Conservation (phyloP, 768 basidiomycete species). For the Tylopilus intermedius region DNA sequence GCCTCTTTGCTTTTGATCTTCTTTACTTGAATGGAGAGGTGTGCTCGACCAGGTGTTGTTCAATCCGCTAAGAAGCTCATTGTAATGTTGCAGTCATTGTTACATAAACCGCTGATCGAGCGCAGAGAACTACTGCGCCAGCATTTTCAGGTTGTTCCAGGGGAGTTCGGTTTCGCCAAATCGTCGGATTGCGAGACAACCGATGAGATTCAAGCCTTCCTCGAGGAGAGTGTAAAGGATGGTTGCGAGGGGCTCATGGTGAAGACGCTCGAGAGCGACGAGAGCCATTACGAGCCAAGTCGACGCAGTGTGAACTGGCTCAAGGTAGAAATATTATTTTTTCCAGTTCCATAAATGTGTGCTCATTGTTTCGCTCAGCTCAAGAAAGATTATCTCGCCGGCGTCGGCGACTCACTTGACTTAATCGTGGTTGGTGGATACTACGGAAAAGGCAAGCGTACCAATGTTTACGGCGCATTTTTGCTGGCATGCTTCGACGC, state of each 20-base stretch:
- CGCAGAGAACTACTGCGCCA: conserved; percentile 72
- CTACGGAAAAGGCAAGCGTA: conserved; percentile 96
- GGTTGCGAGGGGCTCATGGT: conserved; percentile 99
- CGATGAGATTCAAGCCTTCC: conserved; percentile 91
- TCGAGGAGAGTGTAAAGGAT: conserved; percentile 96
- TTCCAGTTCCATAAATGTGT: background rate
- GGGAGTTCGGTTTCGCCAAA: conserved; percentile 92
- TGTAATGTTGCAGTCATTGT: conserved; percentile 57
- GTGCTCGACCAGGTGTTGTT: conserved; percentile 1
- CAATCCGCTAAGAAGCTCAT: background rate
- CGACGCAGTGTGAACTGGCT: conserved; percentile 96
- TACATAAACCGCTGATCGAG: conserved; percentile 68
- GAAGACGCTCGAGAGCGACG: conserved; percentile 92
- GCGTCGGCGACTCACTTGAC: conserved; percentile 95
- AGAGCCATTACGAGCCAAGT: conserved; percentile 93
- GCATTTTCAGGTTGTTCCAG: conserved; percentile 76
- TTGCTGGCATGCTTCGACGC: conserved; percentile 94
- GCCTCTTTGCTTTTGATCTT: conserved; percentile 93
- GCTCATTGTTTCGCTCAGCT: conserved; percentile 47
- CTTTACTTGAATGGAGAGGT: conserved; percentile 97
- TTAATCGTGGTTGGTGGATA: conserved; percentile 97
- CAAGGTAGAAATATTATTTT: conserved; percentile 54
- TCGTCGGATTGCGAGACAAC: conserved; percentile 83
- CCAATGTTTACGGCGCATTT: conserved; percentile 96
- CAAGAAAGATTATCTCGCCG: conserved; percentile 97